These are phyloP conservation scores for Nematodospora valgi DNA, from an alignment of 805 yeast genomes.

Conservation along the genomic window DNA sequence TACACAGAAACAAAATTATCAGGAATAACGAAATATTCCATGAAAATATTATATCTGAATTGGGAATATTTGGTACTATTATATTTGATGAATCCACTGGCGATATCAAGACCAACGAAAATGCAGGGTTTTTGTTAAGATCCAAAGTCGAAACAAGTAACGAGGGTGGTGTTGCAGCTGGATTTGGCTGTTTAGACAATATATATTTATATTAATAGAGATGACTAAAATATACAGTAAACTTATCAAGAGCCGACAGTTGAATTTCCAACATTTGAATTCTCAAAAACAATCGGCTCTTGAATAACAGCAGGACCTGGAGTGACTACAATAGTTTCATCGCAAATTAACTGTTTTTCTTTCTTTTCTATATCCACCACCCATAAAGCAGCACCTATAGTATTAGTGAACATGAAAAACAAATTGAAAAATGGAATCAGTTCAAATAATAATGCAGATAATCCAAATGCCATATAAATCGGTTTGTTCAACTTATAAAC, in stretches of 20 bases:
- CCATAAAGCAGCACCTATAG: conserved; percentile 66
- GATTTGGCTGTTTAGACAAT: conserved; percentile 95
- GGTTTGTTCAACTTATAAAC: conserved; percentile 35
- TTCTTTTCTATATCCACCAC: conserved; percentile 36
- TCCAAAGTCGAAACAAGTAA: conserved; percentile 83
- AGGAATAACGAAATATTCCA: conserved; percentile 57
- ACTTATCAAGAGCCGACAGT: neutral
- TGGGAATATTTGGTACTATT: conserved; percentile 86
- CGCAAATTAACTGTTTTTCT: too few species aligned
- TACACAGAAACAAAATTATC: conserved; percentile 62
- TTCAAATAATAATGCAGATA: conserved; percentile 49
- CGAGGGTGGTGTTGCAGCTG: conserved; percentile 99
- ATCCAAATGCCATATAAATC: conserved; percentile 51
- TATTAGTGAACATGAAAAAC: conserved; percentile 55
- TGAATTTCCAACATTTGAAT: neutral
- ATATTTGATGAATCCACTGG: conserved; percentile 67
- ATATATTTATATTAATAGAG: conserved; percentile 54
- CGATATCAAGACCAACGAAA: conserved; percentile 55
- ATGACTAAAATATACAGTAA: neutral
- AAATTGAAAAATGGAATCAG: conserved; percentile 51
- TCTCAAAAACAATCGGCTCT: too few species aligned
- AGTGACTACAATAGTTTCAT: too few species aligned
- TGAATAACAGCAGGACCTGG: too few species aligned
- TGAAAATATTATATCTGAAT: conserved; percentile 84
- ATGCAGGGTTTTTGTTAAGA: conserved; percentile 83